Conservation (phyloP, 305 asterid species). For the Fraxinus platypoda region DNA sequence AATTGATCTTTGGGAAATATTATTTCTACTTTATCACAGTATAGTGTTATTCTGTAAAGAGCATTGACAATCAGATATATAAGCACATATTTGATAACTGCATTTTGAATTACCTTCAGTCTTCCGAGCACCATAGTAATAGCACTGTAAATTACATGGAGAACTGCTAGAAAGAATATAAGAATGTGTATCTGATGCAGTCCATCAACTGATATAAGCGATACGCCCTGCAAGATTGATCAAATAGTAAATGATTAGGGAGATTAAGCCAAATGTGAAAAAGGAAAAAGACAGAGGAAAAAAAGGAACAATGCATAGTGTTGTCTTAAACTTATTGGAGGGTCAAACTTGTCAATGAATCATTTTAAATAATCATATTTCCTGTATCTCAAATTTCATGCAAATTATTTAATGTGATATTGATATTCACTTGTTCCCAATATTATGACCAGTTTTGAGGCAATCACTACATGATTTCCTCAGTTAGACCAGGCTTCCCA, state of each 20-base stretch:
- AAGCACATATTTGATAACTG: background rate
- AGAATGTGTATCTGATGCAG: conserved; percentile 72
- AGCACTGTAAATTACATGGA: conserved; percentile 62
- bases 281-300: fast-evolving
- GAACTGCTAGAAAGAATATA: conserved; percentile 65
- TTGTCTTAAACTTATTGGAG: background rate
- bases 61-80: background rate
- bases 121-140: conserved; percentile 65
- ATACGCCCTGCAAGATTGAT: conserved; percentile 35
- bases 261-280: background rate
- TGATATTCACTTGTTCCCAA: background rate
- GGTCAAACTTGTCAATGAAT: background rate
- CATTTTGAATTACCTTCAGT: conserved; percentile 48
- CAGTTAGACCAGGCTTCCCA: background rate
- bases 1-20: background rate
- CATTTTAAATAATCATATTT: background rate
- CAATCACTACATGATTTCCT: background rate
- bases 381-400: background rate
- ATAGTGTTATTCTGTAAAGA: background rate
- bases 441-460: background rate
- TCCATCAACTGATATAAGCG: conserved; percentile 54
- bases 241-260: background rate
- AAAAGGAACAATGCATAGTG: background rate
- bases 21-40: background rate
- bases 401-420: background rate